Percentiles rank a stretch among this genome's conserved stretches.
Evolutionary conservation across 805 yeast species (phyloP).

Genomic region (Schizosaccharomyces lindneri): DNA sequence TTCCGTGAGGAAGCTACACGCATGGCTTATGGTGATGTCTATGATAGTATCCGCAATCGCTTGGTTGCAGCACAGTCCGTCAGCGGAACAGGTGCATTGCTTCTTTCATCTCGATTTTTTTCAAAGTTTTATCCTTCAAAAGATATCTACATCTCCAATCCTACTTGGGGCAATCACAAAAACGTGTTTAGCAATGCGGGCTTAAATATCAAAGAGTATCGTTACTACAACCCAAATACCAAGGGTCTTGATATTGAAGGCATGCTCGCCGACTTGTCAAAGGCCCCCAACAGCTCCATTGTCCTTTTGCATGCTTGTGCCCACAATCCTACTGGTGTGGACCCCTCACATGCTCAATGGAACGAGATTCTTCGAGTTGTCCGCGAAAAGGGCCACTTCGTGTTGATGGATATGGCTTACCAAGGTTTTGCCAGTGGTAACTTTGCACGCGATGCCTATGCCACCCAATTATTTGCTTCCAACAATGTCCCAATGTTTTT

Average conservation of each 20-base stretch:
- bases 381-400: constrained; percentile 39
- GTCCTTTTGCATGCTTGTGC: constrained; percentile 85
- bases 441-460: constrained; percentile 59
- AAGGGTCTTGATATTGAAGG: constrained; percentile 53
- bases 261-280: constrained; percentile 31
- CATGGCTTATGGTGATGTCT: constrained; percentile 40
- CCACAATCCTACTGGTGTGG: constrained; percentile 93
- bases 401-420: constrained; percentile 81
- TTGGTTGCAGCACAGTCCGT: constrained; percentile 70
- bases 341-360: constrained; percentile 76
- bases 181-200: constrained; percentile 58
- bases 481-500: constrained; percentile 37
- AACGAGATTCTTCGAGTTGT: constrained; percentile 35
- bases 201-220: constrained; percentile 39
- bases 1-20: constrained; percentile 43
- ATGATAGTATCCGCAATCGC: constrained; percentile 33
- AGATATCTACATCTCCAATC: constrained; percentile 47
- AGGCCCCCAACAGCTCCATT: constrained; percentile 53
- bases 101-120: constrained; percentile 62
- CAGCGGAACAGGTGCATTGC: constrained; percentile 86
- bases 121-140: constrained; percentile 29
- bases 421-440: constrained; percentile 93
- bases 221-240: constrained; percentile 60
- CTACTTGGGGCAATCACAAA: constrained; percentile 96
- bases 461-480: constrained; percentile 32